phyloP scores from a whole-genome alignment of 2,329 filamentous ascomycete genomes.

The Thelonectria blattea region DNA sequence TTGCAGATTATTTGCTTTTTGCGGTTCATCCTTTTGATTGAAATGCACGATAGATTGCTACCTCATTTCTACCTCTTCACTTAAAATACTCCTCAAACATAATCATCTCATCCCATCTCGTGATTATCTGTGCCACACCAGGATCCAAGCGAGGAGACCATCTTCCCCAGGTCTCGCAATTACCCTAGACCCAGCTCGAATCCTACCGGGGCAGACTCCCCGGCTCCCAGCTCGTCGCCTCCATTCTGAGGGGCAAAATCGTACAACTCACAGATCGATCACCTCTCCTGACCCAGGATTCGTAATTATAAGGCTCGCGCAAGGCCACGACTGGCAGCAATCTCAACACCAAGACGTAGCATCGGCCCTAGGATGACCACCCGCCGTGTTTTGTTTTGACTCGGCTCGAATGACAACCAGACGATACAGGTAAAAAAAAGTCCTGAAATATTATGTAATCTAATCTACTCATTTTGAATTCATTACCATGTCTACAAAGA shows the following conservation, averaged over 20 bases:
- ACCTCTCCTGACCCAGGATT: not conserved
- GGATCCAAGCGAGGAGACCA: not conserved
- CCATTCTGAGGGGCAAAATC: not conserved
- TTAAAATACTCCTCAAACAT: no score
- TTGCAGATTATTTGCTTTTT: not conserved
- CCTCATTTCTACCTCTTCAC: not conserved
- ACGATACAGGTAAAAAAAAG: not conserved
- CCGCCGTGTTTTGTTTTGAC: not conserved
- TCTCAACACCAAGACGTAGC: not conserved
- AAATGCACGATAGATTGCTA: not conserved
- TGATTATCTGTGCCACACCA: not conserved
- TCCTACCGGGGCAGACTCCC: not conserved
- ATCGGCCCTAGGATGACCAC: not conserved
- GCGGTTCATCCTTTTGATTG: not conserved
- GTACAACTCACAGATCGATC: not conserved
- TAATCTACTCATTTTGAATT: not conserved
- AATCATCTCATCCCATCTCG: not conserved
- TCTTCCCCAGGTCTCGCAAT: not conserved
- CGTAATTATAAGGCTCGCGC: not conserved
- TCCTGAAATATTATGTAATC: conserved; percentile 2
- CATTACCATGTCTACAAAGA: conserved; percentile 15
- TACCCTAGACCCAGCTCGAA: not conserved
- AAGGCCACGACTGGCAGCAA: not conserved
- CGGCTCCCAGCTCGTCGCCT: not conserved
- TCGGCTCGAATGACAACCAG: not conserved